Conservation (phyloP, 2,329 filamentous ascomycete genomes). For the Camillea tinctor region DNA sequence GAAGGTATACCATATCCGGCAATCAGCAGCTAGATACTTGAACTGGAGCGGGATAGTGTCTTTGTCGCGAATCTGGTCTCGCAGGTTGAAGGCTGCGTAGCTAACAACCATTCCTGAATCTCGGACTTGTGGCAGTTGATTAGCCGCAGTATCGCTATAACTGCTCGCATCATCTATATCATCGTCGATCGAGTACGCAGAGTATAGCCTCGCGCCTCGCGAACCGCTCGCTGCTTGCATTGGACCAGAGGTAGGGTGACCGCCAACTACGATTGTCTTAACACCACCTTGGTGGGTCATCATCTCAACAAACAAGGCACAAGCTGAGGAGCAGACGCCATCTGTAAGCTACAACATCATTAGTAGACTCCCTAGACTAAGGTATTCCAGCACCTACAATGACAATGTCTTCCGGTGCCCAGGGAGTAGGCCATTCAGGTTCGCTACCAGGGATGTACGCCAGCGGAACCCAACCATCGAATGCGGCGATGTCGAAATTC, state of each 20-base stretch:
- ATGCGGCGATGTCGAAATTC: slow-evolving; percentile 11
- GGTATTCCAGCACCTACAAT: slow-evolving; percentile 10
- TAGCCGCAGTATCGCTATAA: not conserved
- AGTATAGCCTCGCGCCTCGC: slow-evolving; percentile 47
- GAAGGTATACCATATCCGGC: slow-evolving; percentile 58
- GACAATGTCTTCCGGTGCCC: slow-evolving; percentile 17
- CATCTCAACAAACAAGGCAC: slow-evolving; percentile 32
- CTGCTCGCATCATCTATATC: slow-evolving; percentile 10
- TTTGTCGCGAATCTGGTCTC: slow-evolving; percentile 24
- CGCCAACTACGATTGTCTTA: slow-evolving; percentile 42
- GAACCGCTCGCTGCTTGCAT: slow-evolving; percentile 68
- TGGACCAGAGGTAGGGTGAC: slow-evolving; percentile 49
- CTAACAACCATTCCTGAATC: slow-evolving; percentile 11
- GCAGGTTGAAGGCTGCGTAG: slow-evolving; percentile 22
- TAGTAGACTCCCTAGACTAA: not conserved
- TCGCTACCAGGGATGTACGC: slow-evolving; percentile 1
- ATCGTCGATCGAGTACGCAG: slow-evolving; percentile 15
- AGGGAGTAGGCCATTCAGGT: not conserved
- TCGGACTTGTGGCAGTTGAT: slow-evolving; percentile 8
- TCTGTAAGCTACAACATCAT: slow-evolving; percentile 23
- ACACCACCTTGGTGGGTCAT: slow-evolving; percentile 32
- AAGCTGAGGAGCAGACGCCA: slow-evolving; percentile 32
- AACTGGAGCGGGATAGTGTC: slow-evolving; percentile 52
- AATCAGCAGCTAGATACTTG: slow-evolving; percentile 59
- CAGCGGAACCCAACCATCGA: slow-evolving; percentile 8